Evolutionary conservation across 2,329 filamentous ascomycete genomes (phyloP).

Genomic region (Sclerotinia subarctica): DNA sequence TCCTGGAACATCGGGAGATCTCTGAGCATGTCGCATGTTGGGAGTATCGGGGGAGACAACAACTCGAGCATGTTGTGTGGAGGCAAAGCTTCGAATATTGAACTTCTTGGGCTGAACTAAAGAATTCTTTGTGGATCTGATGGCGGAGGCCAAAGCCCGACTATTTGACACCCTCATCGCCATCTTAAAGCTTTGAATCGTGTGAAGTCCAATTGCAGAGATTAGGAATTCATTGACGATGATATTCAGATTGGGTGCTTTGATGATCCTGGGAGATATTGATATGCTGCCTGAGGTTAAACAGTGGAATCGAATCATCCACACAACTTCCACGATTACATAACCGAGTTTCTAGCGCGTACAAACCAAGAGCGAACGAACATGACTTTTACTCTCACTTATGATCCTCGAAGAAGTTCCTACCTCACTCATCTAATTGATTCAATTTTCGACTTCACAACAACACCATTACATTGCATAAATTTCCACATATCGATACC

Average conservation of each 20-base stretch:
- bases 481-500: conserved; percentile 15
- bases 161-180: conserved; percentile 58
- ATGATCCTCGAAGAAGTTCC: conserved; percentile 17
- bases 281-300: not conserved
- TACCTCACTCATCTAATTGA: conserved; percentile 17
- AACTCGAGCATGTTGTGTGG: conserved; percentile 40
- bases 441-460: conserved; percentile 7
- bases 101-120: conserved; percentile 30
- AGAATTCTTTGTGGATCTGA: conserved; percentile 49
- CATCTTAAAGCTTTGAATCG: conserved; percentile 47
- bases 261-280: not conserved
- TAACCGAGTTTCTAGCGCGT: conserved; percentile 15
- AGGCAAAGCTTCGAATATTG: conserved; percentile 39
- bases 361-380: conserved; percentile 5
- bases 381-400: conserved; percentile 18
- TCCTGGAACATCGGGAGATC: conserved; percentile 45
- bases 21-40: conserved; percentile 65
- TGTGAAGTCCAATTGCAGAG: conserved; percentile 37
- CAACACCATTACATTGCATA: conserved; percentile 12
- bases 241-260: conserved; percentile 16
- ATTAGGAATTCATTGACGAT: conserved; percentile 21
- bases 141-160: conserved; percentile 54
- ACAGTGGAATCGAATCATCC: not conserved
- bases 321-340: not conserved
- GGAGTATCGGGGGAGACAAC: conserved; percentile 53